These are phyloP conservation scores for Tephrocybe rancida DNA, from an alignment of 768 basidiomycete genomes.

Conservation along the genomic window DNA sequence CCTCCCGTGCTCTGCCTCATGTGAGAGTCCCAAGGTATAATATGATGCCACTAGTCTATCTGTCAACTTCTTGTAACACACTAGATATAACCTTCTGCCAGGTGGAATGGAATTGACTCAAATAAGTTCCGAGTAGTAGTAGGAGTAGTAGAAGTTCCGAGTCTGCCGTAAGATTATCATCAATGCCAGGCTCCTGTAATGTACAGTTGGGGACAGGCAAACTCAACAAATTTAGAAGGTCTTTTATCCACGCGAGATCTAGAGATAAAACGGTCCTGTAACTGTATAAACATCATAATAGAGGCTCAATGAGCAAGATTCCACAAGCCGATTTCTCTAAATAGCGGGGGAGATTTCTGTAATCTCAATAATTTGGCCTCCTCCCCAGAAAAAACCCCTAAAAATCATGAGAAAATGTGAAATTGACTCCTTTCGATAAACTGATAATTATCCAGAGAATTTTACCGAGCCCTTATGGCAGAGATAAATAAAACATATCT, in stretches of 20 bases:
- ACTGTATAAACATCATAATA: not conserved
- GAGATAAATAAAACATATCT: not conserved
- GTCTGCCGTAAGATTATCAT: too few species aligned
- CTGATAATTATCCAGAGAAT: constrained; percentile 7
- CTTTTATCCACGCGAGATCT: not conserved
- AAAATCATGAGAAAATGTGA: constrained; percentile 23
- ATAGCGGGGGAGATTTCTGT: not conserved
- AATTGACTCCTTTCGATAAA: constrained; percentile 20
- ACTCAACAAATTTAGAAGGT: not conserved
- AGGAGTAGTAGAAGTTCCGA: too few species aligned
- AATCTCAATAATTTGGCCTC: constrained; percentile 18
- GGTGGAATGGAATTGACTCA: too few species aligned
- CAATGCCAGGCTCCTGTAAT: too few species aligned
- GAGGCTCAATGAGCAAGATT: not conserved
- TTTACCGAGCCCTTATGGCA: not conserved
- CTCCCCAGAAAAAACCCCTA: constrained; percentile 16
- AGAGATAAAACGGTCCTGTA: not conserved
- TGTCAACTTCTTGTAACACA: too few species aligned
- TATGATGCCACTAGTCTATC: too few species aligned
- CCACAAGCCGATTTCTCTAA: constrained; percentile 16
- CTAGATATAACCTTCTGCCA: too few species aligned
- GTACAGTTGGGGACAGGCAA: not conserved
- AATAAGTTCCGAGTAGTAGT: too few species aligned
- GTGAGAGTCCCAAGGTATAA: too few species aligned
- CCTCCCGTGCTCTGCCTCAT: too few species aligned